Conservation (phyloP, 2,329 filamentous ascomycete species). For the Ophiostoma montium region DNA sequence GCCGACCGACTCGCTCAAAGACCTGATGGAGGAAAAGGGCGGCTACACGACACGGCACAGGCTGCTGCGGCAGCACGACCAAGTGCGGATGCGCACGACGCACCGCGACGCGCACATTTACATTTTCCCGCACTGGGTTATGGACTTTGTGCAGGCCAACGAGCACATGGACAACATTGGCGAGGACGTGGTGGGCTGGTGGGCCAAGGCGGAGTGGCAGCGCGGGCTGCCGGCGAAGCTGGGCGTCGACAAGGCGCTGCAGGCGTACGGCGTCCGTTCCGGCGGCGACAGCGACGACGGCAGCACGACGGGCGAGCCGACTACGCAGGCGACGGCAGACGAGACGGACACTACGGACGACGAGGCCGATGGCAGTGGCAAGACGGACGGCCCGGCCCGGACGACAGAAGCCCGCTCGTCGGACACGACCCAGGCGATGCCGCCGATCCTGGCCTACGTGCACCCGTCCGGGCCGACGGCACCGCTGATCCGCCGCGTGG, state of each 20-base stretch:
- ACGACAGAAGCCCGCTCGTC: neutral
- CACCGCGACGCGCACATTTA: slow-evolving; percentile 91
- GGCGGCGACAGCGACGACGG: slow-evolving; percentile 9
- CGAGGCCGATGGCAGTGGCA: neutral
- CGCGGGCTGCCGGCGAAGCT: slow-evolving; percentile 66
- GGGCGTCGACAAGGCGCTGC: slow-evolving; percentile 51
- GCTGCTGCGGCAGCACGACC: slow-evolving; percentile 59
- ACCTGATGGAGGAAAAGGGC: slow-evolving; percentile 63
- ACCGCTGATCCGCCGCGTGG: slow-evolving; percentile 72
- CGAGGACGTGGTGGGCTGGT: slow-evolving; percentile 87
- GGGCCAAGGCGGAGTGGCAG: slow-evolving; percentile 92
- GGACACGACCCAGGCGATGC: slow-evolving; percentile 28
- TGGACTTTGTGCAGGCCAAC: slow-evolving; percentile 69
- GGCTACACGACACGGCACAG: slow-evolving; percentile 61
- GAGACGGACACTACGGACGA: slow-evolving; percentile 12
- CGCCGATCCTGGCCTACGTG: slow-evolving; percentile 69
- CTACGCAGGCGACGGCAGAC: no score
- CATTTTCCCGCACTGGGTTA: slow-evolving; percentile 81
- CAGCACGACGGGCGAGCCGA: slow-evolving; percentile 14
- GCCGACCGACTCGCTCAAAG: slow-evolving; percentile 79
- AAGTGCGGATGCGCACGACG: slow-evolving; percentile 65
- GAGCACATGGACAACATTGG: slow-evolving; percentile 75
- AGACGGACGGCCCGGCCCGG: neutral
- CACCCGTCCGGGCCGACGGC: slow-evolving; percentile 44
- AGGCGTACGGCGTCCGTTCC: slow-evolving; percentile 4